These are phyloP conservation scores for Stagonosporopsis chrysanthemi DNA, from an alignment of 2,329 filamentous ascomycete genomes.

Conservation along the genomic window DNA sequence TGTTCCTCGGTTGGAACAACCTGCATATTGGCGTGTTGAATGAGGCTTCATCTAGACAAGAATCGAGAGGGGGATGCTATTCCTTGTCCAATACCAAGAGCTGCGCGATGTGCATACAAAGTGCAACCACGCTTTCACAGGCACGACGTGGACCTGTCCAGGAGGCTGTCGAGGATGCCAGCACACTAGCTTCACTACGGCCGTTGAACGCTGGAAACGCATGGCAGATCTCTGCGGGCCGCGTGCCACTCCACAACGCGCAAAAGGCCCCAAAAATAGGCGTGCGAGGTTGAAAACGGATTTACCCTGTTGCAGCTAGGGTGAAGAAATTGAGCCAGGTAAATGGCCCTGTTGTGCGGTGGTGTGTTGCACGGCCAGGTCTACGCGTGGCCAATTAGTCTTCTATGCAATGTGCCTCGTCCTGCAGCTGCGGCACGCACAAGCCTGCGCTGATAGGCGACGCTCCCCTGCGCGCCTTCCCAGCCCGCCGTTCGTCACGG, in stretches of 20 bases:
- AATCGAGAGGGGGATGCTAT: slow-evolving; percentile 11
- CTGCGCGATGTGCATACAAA: slow-evolving; percentile 3
- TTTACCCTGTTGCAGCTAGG: slow-evolving; percentile 27
- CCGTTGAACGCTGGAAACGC: slow-evolving; percentile 16
- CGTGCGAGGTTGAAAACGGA: slow-evolving; percentile 32
- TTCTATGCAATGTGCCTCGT: slow-evolving; percentile 26
- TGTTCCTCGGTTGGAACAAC: slow-evolving; percentile 6
- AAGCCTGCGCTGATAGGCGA: slow-evolving; percentile 23
- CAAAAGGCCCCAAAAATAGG: slow-evolving; percentile 41
- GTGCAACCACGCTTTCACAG: slow-evolving; percentile 19
- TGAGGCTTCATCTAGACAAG: slow-evolving; percentile 4
- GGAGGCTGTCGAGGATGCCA: slow-evolving; percentile 18
- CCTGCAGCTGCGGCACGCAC: slow-evolving; percentile 23
- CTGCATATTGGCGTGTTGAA: slow-evolving; percentile 12
- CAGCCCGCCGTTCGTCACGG: slow-evolving; percentile 26
- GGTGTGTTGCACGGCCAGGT: slow-evolving; percentile 19
- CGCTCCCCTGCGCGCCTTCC: slow-evolving; percentile 18
- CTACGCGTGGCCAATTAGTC: slow-evolving; percentile 31
- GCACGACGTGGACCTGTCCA: slow-evolving; percentile 24
- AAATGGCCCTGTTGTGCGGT: slow-evolving; percentile 17
- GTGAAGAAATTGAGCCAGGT: slow-evolving; percentile 20
- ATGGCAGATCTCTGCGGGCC: slow-evolving; percentile 21
- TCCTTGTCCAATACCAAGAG: slow-evolving; percentile 21
- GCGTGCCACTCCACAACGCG: slow-evolving; percentile 21
- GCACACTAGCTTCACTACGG: slow-evolving; percentile 15